Evolutionary conservation across 441 rosid species (phyloP).

Genomic region (Rhodomyrtus psidioides): DNA sequence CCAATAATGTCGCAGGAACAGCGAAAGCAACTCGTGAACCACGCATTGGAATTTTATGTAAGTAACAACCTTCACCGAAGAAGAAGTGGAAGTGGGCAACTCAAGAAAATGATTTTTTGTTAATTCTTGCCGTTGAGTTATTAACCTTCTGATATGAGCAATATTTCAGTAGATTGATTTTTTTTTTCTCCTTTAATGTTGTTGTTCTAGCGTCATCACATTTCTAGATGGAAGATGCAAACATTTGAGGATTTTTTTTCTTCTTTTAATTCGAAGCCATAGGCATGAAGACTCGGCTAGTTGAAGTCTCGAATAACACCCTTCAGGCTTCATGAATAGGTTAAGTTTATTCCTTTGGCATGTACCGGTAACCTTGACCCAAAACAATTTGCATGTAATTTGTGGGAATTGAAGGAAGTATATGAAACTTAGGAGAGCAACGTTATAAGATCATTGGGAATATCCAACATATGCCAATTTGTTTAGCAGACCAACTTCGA

Average conservation of each 20-base stretch:
- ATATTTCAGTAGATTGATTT: background rate
- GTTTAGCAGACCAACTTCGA: background rate
- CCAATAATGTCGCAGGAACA: background rate
- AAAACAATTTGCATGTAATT: background rate
- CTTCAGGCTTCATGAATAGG: background rate
- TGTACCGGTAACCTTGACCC: background rate
- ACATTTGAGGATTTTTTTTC: background rate
- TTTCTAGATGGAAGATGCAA: background rate
- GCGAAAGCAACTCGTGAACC: background rate
- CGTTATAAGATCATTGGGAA: background rate
- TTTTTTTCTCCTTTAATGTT: background rate
- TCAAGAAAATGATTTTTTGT: background rate
- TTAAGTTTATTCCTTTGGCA: background rate
- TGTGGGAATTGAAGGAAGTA: background rate
- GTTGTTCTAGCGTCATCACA: background rate
- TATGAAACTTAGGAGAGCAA: background rate
- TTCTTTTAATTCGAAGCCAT: background rate
- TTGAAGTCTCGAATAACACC: background rate
- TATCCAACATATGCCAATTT: background rate
- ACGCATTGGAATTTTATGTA: background rate
- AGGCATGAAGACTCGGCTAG: background rate
- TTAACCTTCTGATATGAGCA: background rate
- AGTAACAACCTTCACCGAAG: background rate
- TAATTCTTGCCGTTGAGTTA: background rate
- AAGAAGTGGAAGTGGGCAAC: background rate